Evolutionary conservation across 1,284 basidiomycete genomes (phyloP), one percentile per base, ranked within the genome.

Genomic region (Amylostereum areolatum): DNA sequence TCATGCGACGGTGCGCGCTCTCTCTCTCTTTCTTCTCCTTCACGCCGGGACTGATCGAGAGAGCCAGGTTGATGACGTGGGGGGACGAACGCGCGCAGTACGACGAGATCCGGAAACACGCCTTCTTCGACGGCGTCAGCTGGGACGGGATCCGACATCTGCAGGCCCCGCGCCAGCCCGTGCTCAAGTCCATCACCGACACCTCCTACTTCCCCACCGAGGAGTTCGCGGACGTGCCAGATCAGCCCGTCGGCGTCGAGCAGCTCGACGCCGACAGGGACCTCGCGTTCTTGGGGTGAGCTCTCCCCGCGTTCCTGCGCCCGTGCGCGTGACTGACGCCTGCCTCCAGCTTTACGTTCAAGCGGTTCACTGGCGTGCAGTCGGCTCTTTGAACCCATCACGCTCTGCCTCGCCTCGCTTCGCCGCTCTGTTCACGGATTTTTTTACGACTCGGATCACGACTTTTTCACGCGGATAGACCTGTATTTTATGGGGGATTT

Each of bases 201-300:
- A 97, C 94, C 2, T 91, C 86, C 7, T 97, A 97, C 72, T 98
- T 97, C 84, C 95, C 95, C 1, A 95, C 92, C 25, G 95, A 98
- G 58, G 96, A 98, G 64, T 82, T 96, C 51, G 86, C 89, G 54
- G 85, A 93, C 61, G 82, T 91, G 11, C 76, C 83, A 2, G 82
- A 93, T 52, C 83, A 89, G 55, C 75, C 88, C 18, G 80, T 80
- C 44, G 78, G 76, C 53, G 80, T 80, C 10, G 85, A 89, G 59
- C 78, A 80, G 28, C 73, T 82, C 45, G 82, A 85, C 52, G 82
- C 89, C 48, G 89, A 89, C 70, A 87, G 94, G 67, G 90, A 95
- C 67, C 77, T 97, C 18, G 52, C 51, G 25, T 55, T 55, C 29
- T 45, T 74, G 31, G 53, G 52, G 53, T 54, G 44, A 1, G 30